phyloP scores from a whole-genome alignment of 305 asterid species.

The Fraxinus greggii region DNA sequence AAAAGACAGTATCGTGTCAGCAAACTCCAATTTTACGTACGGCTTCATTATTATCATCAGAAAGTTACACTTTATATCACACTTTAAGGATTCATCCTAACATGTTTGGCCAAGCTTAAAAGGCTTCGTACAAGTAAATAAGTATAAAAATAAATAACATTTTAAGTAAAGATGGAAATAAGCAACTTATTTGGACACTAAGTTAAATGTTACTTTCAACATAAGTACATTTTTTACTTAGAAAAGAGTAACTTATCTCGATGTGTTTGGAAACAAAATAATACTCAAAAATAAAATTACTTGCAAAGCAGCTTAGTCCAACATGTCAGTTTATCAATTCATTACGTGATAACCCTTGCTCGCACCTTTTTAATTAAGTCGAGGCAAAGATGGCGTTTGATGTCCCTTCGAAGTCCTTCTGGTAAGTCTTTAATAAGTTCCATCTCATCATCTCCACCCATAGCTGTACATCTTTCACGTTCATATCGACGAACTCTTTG shows the following conservation, averaged over 20 bases:
- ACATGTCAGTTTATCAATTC: not conserved
- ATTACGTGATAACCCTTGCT: not conserved
- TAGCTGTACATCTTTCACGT: conserved; percentile 62
- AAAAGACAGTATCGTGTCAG: not conserved
- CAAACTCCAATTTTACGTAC: not conserved
- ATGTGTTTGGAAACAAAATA: not conserved
- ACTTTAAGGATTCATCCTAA: not conserved
- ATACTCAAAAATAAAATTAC: not conserved
- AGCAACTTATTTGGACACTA: not conserved
- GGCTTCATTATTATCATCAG: not conserved
- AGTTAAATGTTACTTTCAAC: not conserved
- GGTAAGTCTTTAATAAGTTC: conserved; percentile 77
- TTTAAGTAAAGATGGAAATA: not conserved
- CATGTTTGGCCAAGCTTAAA: not conserved
- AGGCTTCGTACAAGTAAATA: not conserved
- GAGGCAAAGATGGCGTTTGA: conserved; percentile 81
- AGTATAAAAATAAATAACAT: not conserved
- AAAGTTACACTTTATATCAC: not conserved
- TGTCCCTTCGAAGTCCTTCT: conserved; percentile 87
- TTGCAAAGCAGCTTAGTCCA: not conserved
- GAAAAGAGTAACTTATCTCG: not conserved
- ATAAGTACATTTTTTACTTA: not conserved
- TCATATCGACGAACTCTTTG: conserved; percentile 78
- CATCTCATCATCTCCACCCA: conserved; percentile 84
- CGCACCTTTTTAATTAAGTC: conserved; percentile 70